These are phyloP conservation scores for Fusarium papillatum DNA, from an alignment of 2,329 filamentous ascomycete genomes.

Conservation along the genomic window DNA sequence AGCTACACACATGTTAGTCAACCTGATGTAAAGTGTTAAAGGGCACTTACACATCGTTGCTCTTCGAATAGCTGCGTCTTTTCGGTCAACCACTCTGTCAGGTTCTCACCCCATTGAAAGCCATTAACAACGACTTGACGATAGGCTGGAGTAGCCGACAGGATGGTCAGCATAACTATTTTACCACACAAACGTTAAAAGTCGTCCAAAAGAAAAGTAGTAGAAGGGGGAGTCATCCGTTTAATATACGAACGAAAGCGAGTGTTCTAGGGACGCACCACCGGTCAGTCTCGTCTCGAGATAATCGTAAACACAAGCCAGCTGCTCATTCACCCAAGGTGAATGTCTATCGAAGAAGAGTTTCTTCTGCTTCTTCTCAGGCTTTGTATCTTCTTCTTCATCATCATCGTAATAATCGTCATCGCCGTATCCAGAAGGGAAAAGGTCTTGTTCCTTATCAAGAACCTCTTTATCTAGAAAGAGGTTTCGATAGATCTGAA, in stretches of 20 bases:
- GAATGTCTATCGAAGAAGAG: constrained; percentile 39
- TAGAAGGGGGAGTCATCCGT: background rate
- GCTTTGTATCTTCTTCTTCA: background rate
- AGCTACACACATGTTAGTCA: constrained; percentile 18
- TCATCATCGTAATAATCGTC: background rate
- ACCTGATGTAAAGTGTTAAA: too few species aligned
- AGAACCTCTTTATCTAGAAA: constrained; percentile 23
- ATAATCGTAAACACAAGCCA: constrained; percentile 37
- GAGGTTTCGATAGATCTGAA: constrained; percentile 40
- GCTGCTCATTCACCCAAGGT: constrained; percentile 41
- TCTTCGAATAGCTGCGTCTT: constrained; percentile 36
- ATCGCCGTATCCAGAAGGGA: background rate
- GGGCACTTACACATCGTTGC: constrained; percentile 33
- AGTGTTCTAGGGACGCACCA: constrained; percentile 21
- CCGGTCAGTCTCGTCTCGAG: constrained; percentile 35
- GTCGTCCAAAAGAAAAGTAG: background rate
- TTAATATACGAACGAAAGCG: background rate
- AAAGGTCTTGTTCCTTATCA: constrained; percentile 11
- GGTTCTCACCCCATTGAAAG: constrained; percentile 32
- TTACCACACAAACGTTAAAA: background rate
- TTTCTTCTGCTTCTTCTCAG: constrained; percentile 23
- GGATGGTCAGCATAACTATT: constrained; percentile 38
- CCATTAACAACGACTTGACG: constrained; percentile 37
- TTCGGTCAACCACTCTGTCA: constrained; percentile 38
- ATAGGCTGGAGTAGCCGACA: constrained; percentile 36